Evolutionary conservation across 176 grass and related monocot species (phyloP).

Genomic region (Oryza coarctata): DNA sequence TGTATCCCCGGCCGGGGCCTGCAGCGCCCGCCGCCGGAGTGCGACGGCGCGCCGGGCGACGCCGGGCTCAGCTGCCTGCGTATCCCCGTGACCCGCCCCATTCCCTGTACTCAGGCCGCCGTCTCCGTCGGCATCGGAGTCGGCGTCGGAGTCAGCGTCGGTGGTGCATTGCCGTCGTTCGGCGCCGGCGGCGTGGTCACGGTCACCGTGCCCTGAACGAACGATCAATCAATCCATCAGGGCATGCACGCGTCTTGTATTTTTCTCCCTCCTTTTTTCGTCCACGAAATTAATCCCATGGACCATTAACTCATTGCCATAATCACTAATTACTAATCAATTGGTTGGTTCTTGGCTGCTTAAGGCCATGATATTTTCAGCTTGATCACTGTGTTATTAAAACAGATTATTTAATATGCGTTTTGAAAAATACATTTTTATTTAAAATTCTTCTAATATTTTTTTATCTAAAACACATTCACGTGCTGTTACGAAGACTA

Average conservation of each 20-base stretch:
- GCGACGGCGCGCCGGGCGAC: conserved; percentile 43
- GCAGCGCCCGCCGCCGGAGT: conserved; percentile 83
- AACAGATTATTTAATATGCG: too few relatives aligned
- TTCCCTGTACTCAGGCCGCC: conserved; percentile 37
- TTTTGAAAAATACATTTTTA: too few relatives aligned
- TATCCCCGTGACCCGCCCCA: conserved; percentile 43
- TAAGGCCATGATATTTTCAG: too few relatives aligned
- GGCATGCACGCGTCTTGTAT: too few relatives aligned
- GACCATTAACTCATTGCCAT: not conserved
- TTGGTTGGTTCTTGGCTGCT: not conserved
- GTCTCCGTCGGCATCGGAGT: conserved; percentile 52
- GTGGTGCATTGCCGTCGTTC: conserved; percentile 29
- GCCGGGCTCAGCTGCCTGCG: conserved; percentile 72
- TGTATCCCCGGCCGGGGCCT: conserved; percentile 69
- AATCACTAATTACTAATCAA: not conserved
- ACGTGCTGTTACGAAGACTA: too few relatives aligned
- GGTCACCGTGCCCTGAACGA: conserved; percentile 44
- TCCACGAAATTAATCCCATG: not conserved
- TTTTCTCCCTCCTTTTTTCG: not conserved
- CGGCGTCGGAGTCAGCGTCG: conserved; percentile 46
- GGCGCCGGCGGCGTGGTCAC: conserved; percentile 43
- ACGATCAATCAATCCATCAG: not conserved
- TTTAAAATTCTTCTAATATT: too few relatives aligned
- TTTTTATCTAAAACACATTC: too few relatives aligned
- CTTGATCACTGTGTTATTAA: too few relatives aligned